Base-by-base conservation (phyloP, 345 rosid genomes). In the Boechera divaricarpa region DNA sequence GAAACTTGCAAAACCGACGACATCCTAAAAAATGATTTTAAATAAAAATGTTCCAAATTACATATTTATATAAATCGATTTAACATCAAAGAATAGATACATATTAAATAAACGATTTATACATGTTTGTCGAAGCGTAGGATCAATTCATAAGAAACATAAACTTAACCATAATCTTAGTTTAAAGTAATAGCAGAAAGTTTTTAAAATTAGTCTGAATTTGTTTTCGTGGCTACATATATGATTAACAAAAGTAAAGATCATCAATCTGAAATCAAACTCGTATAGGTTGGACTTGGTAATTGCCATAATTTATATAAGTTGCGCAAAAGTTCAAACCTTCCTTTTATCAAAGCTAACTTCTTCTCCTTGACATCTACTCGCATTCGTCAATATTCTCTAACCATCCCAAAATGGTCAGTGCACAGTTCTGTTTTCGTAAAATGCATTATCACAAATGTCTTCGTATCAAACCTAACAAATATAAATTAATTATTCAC, bases 291-390 rank as follows among this genome's bases (percentile, higher is more conserved):
- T 72, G 36, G 35, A 52, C 8, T 53, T 13, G 70, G 33, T 16
- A 7, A 7, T 47, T 31, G 7, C 44, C 41, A 49, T 67, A 52
- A 21, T 54, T 44, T 28, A 5, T 33, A 33, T 38, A 45, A 44
- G 44, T 15, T 52, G 38, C 15, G 36, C 35, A 4, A 77, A 55
- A 54, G 44, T 48, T 47, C n/a, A 58, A 51, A 32, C 33, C 3
- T 48, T 49, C 45, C 31, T 55, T 77, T 33, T 26, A 57, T 48
- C 33, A 42, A 48, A 42, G 4, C 58, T 39, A 78, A 72, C 69
- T 72, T 72, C 26, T 78, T 72, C 73, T 66, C 3, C 56, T 66
- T 72, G 81, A 67, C 69, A 72, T 78, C 26, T 78, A 49, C 73
- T 59, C 29, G 12, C 36, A 49, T 65, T 39, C 36, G 41, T 66